Evolutionary conservation across 176 grass and related monocot species (phyloP).

Genomic region (Panicum miliaceum): DNA sequence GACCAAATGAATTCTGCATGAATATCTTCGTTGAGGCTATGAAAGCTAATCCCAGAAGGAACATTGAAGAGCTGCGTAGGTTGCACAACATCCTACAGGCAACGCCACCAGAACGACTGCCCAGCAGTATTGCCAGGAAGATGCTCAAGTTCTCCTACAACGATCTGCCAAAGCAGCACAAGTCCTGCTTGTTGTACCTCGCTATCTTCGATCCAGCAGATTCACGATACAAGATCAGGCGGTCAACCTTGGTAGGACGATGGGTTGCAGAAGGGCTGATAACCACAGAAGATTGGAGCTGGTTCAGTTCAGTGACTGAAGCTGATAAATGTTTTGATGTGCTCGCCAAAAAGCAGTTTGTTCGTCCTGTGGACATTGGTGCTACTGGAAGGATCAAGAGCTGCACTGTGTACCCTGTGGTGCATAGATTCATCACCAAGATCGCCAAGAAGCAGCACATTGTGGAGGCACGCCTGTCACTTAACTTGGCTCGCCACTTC

Average conservation of each 20-base stretch:
- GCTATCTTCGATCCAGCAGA: background rate
- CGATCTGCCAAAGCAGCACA: background rate
- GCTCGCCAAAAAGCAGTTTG: background rate
- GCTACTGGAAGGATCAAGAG: slow-evolving; percentile 27
- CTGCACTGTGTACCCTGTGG: background rate
- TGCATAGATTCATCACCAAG: slow-evolving; percentile 25
- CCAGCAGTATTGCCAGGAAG: background rate
- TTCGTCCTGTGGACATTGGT: background rate
- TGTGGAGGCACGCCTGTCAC: slow-evolving; percentile 24
- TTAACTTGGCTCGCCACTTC: slow-evolving; percentile 32
- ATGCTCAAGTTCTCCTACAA: slow-evolving; percentile 17
- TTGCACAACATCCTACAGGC: background rate
- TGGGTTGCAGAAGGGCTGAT: slow-evolving; percentile 17
- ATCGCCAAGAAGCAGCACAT: slow-evolving; percentile 1
- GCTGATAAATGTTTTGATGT: slow-evolving; percentile 17
- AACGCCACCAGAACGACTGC: background rate
- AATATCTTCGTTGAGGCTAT: slow-evolving; percentile 26
- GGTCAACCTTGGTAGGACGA: slow-evolving; percentile 21
- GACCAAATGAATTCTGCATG: slow-evolving; percentile 15
- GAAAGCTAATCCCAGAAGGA: slow-evolving; percentile 18
- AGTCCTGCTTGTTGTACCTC: slow-evolving; percentile 35
- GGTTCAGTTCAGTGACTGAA: background rate
- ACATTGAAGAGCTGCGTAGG: background rate
- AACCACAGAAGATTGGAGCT: slow-evolving; percentile 15
- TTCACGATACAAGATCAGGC: background rate